These are phyloP conservation scores for Diplodia mutila DNA, from an alignment of 2,329 filamentous ascomycete genomes.

Conservation along the genomic window DNA sequence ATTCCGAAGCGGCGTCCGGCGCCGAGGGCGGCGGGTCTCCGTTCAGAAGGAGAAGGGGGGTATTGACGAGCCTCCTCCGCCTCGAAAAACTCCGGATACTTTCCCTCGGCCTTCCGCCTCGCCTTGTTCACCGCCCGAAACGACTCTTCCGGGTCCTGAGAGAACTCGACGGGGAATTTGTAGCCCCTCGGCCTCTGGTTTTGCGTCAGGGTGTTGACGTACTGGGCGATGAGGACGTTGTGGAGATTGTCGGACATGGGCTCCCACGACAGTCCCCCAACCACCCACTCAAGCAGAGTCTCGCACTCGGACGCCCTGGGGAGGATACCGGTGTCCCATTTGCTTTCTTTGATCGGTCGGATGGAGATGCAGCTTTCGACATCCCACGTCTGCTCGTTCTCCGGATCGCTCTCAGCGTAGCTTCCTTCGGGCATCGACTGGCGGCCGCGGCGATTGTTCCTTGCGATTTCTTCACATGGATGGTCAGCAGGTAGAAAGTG, in stretches of 20 bases:
- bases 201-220: background rate
- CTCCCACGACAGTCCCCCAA: background rate
- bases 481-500: too few species aligned
- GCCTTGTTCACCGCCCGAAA: background rate
- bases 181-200: background rate
- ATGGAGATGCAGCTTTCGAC: too few species aligned
- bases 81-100: background rate
- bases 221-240: background rate
- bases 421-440: too few species aligned
- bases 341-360: too few species aligned
- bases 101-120: background rate
- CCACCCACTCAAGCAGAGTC: background rate
- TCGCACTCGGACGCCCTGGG: background rate
- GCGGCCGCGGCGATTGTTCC: too few species aligned
- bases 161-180: background rate
- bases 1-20: too few species aligned
- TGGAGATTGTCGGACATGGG: background rate
- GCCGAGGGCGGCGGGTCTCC: too few species aligned
- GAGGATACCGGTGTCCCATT: background rate
- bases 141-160: background rate
- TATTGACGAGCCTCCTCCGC: background rate
- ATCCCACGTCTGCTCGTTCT: too few species aligned
- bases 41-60: too few species aligned
- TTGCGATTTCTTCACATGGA: too few species aligned
- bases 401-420: too few species aligned